Evolutionary conservation across 441 rosid genomes (phyloP).

Genomic region (Arabidopsis lyrata): DNA sequence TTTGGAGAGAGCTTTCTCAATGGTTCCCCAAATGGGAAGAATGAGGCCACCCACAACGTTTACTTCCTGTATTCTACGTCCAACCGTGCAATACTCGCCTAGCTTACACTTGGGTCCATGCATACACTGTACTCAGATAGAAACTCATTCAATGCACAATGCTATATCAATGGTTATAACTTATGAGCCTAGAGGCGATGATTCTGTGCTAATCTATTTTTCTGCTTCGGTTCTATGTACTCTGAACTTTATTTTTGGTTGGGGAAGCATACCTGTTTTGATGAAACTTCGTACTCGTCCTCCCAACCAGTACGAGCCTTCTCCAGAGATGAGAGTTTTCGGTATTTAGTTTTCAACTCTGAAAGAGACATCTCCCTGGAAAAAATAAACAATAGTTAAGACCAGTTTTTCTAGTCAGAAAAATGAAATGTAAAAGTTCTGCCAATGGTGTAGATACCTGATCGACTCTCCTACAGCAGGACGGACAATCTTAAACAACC

Average conservation of each 20-base stretch:
- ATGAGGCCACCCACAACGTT: conserved; percentile 96
- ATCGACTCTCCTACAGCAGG: conserved; percentile 98
- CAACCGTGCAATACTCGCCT: conserved; percentile 91
- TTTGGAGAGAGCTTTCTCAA: conserved; percentile 95
- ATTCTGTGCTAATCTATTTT: conserved; percentile 17
- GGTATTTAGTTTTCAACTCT: conserved; percentile 88
- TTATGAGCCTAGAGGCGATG: too few species aligned
- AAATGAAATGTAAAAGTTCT: conserved; percentile 20
- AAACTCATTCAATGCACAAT: neutral
- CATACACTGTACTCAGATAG: conserved; percentile 79
- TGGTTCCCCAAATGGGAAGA: conserved; percentile 99
- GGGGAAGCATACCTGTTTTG: conserved; percentile 76
- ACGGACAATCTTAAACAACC: conserved; percentile 86
- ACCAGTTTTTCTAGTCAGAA: conserved; percentile 20
- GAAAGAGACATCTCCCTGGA: conserved; percentile 87
- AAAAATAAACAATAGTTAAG: conserved; percentile 21
- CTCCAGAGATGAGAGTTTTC: conserved; percentile 76
- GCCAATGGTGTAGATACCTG: conserved; percentile 58
- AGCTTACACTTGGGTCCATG: conserved; percentile 98
- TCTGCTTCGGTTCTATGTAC: conserved; percentile 11
- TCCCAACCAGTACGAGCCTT: conserved; percentile 92
- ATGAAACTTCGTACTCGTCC: conserved; percentile 94
- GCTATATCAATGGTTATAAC: neutral
- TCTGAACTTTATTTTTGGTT: neutral
- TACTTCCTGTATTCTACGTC: conserved; percentile 93